A percentile compares a stretch with the other conserved stretches of the same genome.
These are phyloP conservation scores for Grosmannia penicillata DNA, from an alignment of 2,329 filamentous ascomycete genomes.

Conservation along the genomic window DNA sequence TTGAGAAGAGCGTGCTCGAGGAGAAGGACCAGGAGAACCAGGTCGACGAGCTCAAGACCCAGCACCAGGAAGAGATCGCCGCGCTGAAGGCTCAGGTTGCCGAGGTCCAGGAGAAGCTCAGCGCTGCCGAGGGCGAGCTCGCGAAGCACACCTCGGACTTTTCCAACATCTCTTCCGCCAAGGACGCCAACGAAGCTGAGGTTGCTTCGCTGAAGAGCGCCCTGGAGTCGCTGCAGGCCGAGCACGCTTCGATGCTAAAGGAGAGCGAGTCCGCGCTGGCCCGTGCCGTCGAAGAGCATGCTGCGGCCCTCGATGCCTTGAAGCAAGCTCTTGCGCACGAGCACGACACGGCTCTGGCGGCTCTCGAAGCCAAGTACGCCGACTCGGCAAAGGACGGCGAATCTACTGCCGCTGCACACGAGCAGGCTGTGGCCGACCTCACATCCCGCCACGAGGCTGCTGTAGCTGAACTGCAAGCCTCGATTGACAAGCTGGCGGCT, in stretches of 20 bases:
- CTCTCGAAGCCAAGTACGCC: slow-evolving; percentile 37
- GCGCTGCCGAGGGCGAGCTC: slow-evolving; percentile 34
- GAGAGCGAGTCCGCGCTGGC: slow-evolving; percentile 21
- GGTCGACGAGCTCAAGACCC: slow-evolving; percentile 32
- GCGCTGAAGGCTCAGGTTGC: slow-evolving; percentile 30
- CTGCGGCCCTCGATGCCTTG: slow-evolving; percentile 33
- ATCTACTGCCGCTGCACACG: slow-evolving; percentile 26
- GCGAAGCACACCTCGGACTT: slow-evolving; percentile 34
- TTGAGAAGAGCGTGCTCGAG: slow-evolving; percentile 26
- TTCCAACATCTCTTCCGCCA: slow-evolving; percentile 30
- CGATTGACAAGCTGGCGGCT: slow-evolving; percentile 36
- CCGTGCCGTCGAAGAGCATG: slow-evolving; percentile 31
- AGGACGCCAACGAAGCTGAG: slow-evolving; percentile 32
- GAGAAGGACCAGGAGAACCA: slow-evolving; percentile 29
- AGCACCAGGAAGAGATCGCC: slow-evolving; percentile 33
- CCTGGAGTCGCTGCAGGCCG: slow-evolving; percentile 29
- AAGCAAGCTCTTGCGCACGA: slow-evolving; percentile 32
- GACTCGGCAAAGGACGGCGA: slow-evolving; percentile 32
- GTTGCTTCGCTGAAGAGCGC: slow-evolving; percentile 33
- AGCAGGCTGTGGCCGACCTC: slow-evolving; percentile 33
- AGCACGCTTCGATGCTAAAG: slow-evolving; percentile 22
- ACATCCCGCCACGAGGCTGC: slow-evolving; percentile 33
- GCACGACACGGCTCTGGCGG: slow-evolving; percentile 32
- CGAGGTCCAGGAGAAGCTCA: slow-evolving; percentile 34
- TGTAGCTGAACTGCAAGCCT: slow-evolving; percentile 34